Evolutionary conservation across 2,329 filamentous ascomycete genomes (phyloP), one percentile per base, ranked within the genome.

Genomic region (Microdochium nivale): DNA sequence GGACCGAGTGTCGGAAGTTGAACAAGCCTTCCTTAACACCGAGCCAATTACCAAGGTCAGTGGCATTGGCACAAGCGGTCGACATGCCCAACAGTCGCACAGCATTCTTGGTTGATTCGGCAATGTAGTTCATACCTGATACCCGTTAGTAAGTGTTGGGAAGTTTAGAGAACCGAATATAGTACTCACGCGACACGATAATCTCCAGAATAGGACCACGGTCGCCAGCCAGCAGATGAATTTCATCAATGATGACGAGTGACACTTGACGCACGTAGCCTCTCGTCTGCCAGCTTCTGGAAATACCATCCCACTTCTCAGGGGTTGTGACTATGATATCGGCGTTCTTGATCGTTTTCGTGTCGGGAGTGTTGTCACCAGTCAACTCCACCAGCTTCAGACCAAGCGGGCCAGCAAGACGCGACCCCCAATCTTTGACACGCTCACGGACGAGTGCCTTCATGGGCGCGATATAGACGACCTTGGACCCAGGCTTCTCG

Each of bases 271-370:
- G 84, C 40, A 99, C 94, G 59, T 99, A 99, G 54, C 88, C 88
- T 81, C 94, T 87, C 4, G 92, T 97, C 68, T 97, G 91, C 94
- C 95, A 99, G 63, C 89, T 95, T 80, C 94, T 88, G 60, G 90
- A 96, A 59, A 99, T 97, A 80, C 95, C 95, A 65, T 99, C 95
- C 94, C 94, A 99, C 67, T 99, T 99, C 71, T 99, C 94, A n/a
- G 94, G 95, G 0, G 95, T 99, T 0, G 94, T 99, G 61, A 99
- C 90, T 61, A 99, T 99, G 55, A 99, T 90, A 65, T 99, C 94
- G 3, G 94, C 94, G 64, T 97, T 87, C 59, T 91, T 83, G 60
- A 99, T 99, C 0, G 92, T 96, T 49, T 90, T 80, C 1, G 94
- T 99, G 64, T 99, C 94, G 0, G 95, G 95, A 0, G 95, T 99